phyloP scores from a whole-genome alignment of 176 grass and related monocot species.

The Stipa capillata region DNA sequence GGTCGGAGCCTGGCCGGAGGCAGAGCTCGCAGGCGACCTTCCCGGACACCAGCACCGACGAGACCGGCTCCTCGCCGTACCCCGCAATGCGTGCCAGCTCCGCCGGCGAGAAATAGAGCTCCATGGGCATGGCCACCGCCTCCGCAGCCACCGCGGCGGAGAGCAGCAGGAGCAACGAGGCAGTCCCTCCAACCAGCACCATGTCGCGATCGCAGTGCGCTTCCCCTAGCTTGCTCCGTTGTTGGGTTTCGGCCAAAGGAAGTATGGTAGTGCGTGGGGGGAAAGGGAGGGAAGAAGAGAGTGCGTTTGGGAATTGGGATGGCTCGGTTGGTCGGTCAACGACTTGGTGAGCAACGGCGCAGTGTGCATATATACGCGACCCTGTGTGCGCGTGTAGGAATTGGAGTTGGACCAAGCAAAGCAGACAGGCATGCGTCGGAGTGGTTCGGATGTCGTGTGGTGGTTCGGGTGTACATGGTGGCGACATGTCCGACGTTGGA shows the following conservation, averaged over 20 bases:
- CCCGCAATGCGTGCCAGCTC: constrained; percentile 48
- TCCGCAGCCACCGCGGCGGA: neutral
- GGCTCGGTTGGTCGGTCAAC: neutral
- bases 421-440: too few relatives aligned
- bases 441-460: neutral
- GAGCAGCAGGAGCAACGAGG: constrained; percentile 1
- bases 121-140: constrained; percentile 17
- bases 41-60: constrained; percentile 51
- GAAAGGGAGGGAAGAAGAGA: too few relatives aligned
- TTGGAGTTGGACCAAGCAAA: too few relatives aligned
- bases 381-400: neutral
- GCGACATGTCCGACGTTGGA: neutral
- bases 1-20: constrained; percentile 16
- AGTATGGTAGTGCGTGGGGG: neutral
- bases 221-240: neutral
- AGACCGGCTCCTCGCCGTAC: constrained; percentile 58
- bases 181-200: neutral
- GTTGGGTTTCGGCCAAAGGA: neutral
- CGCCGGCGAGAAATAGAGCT: constrained; percentile 30
- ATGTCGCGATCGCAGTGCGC: neutral
- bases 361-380: neutral
- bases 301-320: neutral
- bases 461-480: neutral
- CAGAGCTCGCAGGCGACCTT: constrained; percentile 42
- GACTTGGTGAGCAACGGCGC: neutral